Evolutionary conservation across 768 basidiomycete species (phyloP), one percentile per base, ranked within the genome.

Genomic region (Lenzites betulinus): DNA sequence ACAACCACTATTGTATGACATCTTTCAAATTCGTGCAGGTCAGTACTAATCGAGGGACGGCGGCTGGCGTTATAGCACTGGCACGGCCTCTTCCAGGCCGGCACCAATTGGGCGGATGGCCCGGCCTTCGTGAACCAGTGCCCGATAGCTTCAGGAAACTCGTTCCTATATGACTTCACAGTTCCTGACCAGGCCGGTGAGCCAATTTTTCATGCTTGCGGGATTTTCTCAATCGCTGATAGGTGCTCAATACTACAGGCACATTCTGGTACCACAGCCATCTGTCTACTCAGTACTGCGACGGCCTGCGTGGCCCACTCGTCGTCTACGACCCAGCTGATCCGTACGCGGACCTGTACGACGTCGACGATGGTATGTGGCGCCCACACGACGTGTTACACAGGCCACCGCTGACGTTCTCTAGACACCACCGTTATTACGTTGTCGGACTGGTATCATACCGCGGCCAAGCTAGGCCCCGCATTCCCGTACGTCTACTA

Each of bases 11-110:
- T 70, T 26, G 69, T 70, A 50, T 38, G 68, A 7, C 42, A 11
- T 15, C 20, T 4, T 13, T 51, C 23, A 1, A 6, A 38, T 3
- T 5, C 30, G 11, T 7, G n/a, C n/a, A n/a, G n/a, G n/a, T n/a
- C n/a, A n/a, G n/a, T n/a, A n/a, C n/a, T n/a, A 1, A 39, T 5
- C 12, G 9, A 1, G 13, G 23, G 20, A 38, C 51, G n/a, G 4
- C 22, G 20, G 8, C 13, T 43, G 20, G 2, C 26, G 12, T 12
- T 36, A 15, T n/a, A 72, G 71, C 71, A 72, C 35, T 83, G 82
- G 82, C 82, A 83, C 58, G 82, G 82, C 2, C 28, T 83, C n/a
- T 79, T 77, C 61, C 81, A 83, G 63, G 60, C 71, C 8, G 73
- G 73, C 11, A 73, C 75, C 7, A 79, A 79, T 13, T 73, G 76